Conservation (phyloP, 495 filamentous ascomycete species). For the Schizothecium vesticola region DNA sequence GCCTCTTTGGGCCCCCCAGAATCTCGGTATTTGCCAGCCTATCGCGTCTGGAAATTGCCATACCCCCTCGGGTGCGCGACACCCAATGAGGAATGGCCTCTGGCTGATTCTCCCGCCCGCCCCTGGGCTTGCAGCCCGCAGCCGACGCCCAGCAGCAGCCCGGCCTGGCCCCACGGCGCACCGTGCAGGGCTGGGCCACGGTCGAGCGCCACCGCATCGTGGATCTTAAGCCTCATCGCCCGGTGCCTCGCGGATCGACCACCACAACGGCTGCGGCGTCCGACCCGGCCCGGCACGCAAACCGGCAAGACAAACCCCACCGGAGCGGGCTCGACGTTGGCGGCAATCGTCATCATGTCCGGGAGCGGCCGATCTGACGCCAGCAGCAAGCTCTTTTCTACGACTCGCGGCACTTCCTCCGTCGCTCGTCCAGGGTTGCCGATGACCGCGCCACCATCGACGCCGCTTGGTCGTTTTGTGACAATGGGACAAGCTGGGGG, state of each 20-base stretch:
- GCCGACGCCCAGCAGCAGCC: neutral
- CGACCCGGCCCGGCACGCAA: constrained; percentile 1
- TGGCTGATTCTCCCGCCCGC: neutral
- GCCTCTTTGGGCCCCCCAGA: constrained; percentile 16
- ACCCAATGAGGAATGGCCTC: constrained; percentile 3
- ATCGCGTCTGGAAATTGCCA: constrained; percentile 22
- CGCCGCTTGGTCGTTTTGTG: constrained; percentile 9
- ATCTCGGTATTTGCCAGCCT: constrained; percentile 28
- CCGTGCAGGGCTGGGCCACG: neutral
- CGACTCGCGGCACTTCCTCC: neutral
- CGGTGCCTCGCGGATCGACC: neutral
- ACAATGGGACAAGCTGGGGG: neutral
- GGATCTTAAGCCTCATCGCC: constrained; percentile 5
- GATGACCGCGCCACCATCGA: constrained; percentile 11
- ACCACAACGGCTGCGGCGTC: constrained; percentile 1
- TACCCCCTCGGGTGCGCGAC: neutral
- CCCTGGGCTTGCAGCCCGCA: constrained; percentile 9
- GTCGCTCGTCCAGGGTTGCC: neutral
- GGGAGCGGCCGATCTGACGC: neutral
- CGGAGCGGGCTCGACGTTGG: neutral
- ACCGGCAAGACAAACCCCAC: neutral
- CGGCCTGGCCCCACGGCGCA: neutral
- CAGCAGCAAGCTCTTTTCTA: neutral
- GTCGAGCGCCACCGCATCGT: constrained; percentile 5
- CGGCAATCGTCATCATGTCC: neutral